phyloP scores from a whole-genome alignment of 2,329 filamentous ascomycete species.

The Diaporthe humulicola region DNA sequence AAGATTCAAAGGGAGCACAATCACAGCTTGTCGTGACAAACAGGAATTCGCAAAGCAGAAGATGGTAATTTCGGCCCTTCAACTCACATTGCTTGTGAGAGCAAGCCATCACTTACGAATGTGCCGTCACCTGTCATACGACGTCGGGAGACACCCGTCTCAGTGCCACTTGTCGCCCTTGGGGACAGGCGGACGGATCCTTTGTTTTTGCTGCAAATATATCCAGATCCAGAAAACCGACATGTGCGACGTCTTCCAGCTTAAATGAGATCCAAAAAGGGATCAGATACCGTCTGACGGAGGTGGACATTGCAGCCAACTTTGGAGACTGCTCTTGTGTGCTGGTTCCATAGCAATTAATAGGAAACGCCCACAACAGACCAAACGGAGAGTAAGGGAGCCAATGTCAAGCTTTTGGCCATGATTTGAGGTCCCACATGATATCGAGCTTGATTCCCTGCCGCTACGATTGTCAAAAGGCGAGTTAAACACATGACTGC shows the following conservation, averaged over 20 bases:
- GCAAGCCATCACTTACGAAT: not conserved
- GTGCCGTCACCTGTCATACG: constrained; percentile 17
- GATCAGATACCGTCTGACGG: constrained; percentile 18
- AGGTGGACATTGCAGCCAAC: not conserved
- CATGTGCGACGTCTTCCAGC: constrained; percentile 3
- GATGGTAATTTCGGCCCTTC: not conserved
- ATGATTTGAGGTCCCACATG: too few relatives aligned
- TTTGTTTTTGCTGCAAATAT: constrained; percentile 7
- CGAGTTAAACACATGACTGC: too few relatives aligned
- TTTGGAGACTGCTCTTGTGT: not conserved
- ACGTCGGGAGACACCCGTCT: constrained; percentile 28
- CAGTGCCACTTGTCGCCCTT: constrained; percentile 18
- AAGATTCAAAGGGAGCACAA: not conserved
- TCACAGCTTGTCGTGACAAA: not conserved
- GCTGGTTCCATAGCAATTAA: not conserved
- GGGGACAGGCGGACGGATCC: not conserved
- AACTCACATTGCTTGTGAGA: not conserved
- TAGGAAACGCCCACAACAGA: too few relatives aligned
- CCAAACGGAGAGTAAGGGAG: not conserved
- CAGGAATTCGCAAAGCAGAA: not conserved
- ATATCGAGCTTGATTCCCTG: too few relatives aligned
- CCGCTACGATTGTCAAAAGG: too few relatives aligned
- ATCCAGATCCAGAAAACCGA: constrained; percentile 9
- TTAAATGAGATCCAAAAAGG: not conserved
- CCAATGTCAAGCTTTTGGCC: not conserved